Evolutionary conservation across 352 stramenopile species (phyloP), one percentile per base, ranked within the genome.

Genomic region (Blastocystis hominis): DNA sequence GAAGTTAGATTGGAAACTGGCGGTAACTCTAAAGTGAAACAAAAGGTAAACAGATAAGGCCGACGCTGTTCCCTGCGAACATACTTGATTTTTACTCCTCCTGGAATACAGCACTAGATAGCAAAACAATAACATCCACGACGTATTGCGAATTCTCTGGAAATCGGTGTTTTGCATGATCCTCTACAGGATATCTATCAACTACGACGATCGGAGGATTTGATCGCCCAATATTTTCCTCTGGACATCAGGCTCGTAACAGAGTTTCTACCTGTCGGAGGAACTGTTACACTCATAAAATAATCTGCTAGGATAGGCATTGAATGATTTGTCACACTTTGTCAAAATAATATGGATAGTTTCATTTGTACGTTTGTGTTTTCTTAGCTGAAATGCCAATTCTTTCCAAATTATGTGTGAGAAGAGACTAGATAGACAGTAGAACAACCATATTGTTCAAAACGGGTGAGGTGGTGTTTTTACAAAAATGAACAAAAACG

Each of bases 141-240:
- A 86, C 59, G 44, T 77, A 86, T 76, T 86, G 76, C 36, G 63
- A 76, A 56, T 77, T 86, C 76, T 86, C 63, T n/a, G 63, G 76
- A 62, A 86, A 86, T 62, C 59, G 24, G 40, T 86, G 76, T 44
- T 86, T 86, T 50, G 81, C 79, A 54, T 86, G 76, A 56, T 86
- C 76, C 42, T 42, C 63, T 17, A 61, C 13, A 24, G 76, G 76
- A 80, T 86, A 86, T 75, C 76, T 24, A 53, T 86, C 76, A 34
- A 86, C 76, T 50, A 86, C 59, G n/a, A 86, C 63, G n/a, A 80
- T 56, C 5, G 70, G 70, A 80, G 70, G 70, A 63, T 36, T 64
- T 34, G 50, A 44, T 46, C 47, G 70, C 20, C 70, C 70, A 56
- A 80, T 80, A 47, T 80, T 80, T 46, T 80, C 70, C 30, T 80